phyloP scores from a whole-genome alignment of 352 stramenopile species.

The Globisporangium radiosum region DNA sequence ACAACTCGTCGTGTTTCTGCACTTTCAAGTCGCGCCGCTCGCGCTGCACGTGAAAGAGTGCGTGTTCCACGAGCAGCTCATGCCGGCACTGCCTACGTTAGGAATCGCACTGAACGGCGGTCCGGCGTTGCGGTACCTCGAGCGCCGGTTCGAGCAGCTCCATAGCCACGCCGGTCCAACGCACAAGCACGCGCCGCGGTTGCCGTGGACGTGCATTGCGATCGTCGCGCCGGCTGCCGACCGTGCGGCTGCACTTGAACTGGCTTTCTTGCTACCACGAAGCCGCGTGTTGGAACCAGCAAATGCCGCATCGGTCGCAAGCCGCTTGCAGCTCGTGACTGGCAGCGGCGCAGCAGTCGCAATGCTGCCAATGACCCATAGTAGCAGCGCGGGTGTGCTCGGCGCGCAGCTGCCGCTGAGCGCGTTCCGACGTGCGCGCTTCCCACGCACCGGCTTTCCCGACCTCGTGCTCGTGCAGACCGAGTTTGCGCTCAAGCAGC shows the following conservation, averaged over 20 bases:
- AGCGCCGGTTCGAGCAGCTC: slow-evolving; percentile 64
- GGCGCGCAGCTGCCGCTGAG: slow-evolving; percentile 29
- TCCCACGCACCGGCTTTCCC: slow-evolving; percentile 33
- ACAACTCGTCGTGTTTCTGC: slow-evolving; percentile 37
- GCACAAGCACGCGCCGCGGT: slow-evolving; percentile 28
- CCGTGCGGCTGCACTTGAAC: slow-evolving; percentile 21
- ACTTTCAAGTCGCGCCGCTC: slow-evolving; percentile 42
- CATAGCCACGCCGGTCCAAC: slow-evolving; percentile 17
- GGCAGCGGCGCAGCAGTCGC: slow-evolving; percentile 15
- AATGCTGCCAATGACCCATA: too few species aligned
- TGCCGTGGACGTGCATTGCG: slow-evolving; percentile 57
- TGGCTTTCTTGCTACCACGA: slow-evolving; percentile 50
- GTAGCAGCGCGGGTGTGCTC: slow-evolving; percentile 26
- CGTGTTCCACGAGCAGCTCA: slow-evolving; percentile 45
- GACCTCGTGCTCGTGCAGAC: slow-evolving; percentile 64
- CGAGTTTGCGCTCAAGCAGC: slow-evolving; percentile 46
- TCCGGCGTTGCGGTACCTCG: slow-evolving; percentile 36
- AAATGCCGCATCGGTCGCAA: slow-evolving; percentile 25
- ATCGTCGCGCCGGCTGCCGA: slow-evolving; percentile 34
- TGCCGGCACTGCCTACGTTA: slow-evolving; percentile 27
- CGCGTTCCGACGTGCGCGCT: slow-evolving; percentile 13
- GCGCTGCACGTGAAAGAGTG: slow-evolving; percentile 62
- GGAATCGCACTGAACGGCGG: slow-evolving; percentile 5
- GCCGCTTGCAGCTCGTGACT: slow-evolving; percentile 36
- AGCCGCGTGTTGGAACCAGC: slow-evolving; percentile 35